Conservation (phyloP, 2,329 filamentous ascomycete species). For the Lasiodiplodia sp. region DNA sequence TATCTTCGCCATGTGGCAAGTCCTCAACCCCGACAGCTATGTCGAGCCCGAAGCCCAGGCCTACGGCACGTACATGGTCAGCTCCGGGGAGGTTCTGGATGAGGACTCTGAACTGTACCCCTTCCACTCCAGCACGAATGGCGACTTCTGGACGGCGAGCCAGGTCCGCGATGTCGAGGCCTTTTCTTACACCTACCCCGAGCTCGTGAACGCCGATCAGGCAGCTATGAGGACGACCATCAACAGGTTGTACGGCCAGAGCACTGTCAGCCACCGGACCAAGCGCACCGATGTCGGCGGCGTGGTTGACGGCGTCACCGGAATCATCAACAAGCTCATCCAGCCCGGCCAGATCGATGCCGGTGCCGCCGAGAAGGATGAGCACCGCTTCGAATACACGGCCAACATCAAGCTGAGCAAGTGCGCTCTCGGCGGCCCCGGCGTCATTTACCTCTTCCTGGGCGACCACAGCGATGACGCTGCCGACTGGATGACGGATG, state of each 20-base stretch:
- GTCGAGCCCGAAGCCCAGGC: slow-evolving; percentile 63
- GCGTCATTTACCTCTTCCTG: slow-evolving; percentile 73
- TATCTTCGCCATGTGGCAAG: slow-evolving; percentile 79
- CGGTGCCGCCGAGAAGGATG: slow-evolving; percentile 47
- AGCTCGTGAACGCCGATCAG: slow-evolving; percentile 56
- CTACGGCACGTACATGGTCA: slow-evolving; percentile 67
- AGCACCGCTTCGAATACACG: slow-evolving; percentile 65
- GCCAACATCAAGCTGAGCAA: slow-evolving; percentile 70
- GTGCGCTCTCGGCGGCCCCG: slow-evolving; percentile 67
- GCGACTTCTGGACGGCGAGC: slow-evolving; percentile 73
- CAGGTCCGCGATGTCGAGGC: slow-evolving; percentile 64
- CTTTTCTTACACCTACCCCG: slow-evolving; percentile 79
- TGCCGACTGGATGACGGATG: slow-evolving; percentile 59
- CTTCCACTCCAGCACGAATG: slow-evolving; percentile 66
- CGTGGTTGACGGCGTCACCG: slow-evolving; percentile 25
- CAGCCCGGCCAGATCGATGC: slow-evolving; percentile 36
- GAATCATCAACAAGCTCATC: slow-evolving; percentile 30
- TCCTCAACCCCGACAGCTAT: slow-evolving; percentile 72
- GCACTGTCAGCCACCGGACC: slow-evolving; percentile 35
- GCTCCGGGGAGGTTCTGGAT: slow-evolving; percentile 62
- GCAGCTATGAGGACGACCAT: slow-evolving; percentile 59
- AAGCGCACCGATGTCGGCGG: slow-evolving; percentile 15
- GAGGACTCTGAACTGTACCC: slow-evolving; percentile 68
- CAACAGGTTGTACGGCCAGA: slow-evolving; percentile 68
- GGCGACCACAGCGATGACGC: slow-evolving; percentile 57